Evolutionary conservation across 106 monocot species (phyloP).

Genomic region (Xerophyta viscosa): DNA sequence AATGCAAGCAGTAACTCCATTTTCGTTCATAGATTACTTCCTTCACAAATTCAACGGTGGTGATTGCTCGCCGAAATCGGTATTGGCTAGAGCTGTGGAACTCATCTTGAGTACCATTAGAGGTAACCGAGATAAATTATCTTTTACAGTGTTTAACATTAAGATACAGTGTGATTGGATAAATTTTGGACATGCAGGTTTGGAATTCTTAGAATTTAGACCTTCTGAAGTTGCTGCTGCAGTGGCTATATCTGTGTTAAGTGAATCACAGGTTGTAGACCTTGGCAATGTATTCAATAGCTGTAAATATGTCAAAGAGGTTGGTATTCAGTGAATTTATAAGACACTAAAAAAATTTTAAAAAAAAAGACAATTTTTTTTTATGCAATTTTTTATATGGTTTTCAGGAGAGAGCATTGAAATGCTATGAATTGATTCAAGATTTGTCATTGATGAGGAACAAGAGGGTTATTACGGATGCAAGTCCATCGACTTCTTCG

Average conservation of each 20-base stretch:
- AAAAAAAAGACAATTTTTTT: too few relatives aligned
- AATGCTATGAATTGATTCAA: slow-evolving; percentile 59
- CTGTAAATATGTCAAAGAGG: slow-evolving; percentile 46
- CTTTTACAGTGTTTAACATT: too few relatives aligned
- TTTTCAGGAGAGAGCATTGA: slow-evolving; percentile 62
- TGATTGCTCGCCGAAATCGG: slow-evolving; percentile 20
- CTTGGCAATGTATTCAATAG: slow-evolving; percentile 24
- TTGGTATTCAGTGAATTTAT: not conserved
- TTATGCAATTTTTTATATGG: too few relatives aligned
- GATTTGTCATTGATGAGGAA: slow-evolving; percentile 19
- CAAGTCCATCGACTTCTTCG: slow-evolving; percentile 26
- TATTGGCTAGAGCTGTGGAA: slow-evolving; percentile 29
- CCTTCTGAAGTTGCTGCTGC: slow-evolving; percentile 84
- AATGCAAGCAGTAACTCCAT: slow-evolving; percentile 90
- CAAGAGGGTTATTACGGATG: slow-evolving; percentile 12
- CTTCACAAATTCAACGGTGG: slow-evolving; percentile 51
- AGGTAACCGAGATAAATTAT: too few relatives aligned
- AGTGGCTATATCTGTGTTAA: slow-evolving; percentile 31
- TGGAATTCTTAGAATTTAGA: slow-evolving; percentile 59
- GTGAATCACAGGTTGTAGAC: slow-evolving; percentile 27
- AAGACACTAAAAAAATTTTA: too few relatives aligned
- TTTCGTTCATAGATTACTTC: slow-evolving; percentile 86
- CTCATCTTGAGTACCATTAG: slow-evolving; percentile 58
- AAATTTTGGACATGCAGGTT: slow-evolving; percentile 36
- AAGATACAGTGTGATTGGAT: not conserved